Evolutionary conservation across 2,329 filamentous ascomycete species (phyloP), one percentile per base, ranked within the genome.

Genomic region (Drechmeria coniospora): DNA sequence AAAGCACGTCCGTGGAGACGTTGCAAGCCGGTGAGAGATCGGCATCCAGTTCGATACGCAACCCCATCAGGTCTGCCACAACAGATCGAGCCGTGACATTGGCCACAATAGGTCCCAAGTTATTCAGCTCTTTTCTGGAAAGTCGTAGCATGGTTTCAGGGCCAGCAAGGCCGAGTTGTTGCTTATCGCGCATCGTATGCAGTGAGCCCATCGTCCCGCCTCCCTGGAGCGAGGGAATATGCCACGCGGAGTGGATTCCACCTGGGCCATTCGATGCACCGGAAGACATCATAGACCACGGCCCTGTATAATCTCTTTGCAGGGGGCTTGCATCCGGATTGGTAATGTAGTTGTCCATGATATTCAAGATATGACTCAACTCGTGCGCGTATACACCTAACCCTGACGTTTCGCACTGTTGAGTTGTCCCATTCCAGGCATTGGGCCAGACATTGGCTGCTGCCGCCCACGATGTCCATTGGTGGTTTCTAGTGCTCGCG

Each of bases 271-370:
- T 64, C 47, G 67, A 67, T 3, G 53, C 58, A 4, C 63, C 63
- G 1, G 63, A 47, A 13, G 56, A 57, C 34, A 68, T 49, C 63
- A 68, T 68, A 5, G 56, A 60, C 49, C 56, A 68, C 0, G 63
- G 61, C 0, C 64, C 64, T 0, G 62, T 63, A 39, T 62, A 67
- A 1, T 57, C 44, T 14, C 64, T 56, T 4, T 57, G 53, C 23
- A 54, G 41, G 1, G 61, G 62, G 1, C 45, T 37, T 3, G 55
- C 49, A 35, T 59, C 67, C 0, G 63, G 63, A 29, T 68, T 68
- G 36, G 67, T n/a, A n/a, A n/a, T 67, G 38, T 68, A 67, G 39
- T 68, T 68, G 37, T 68, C 64, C 7, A 59, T 57, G 14, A 67
- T 66, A 10, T 56, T 53, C 1, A 68, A 50, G 20, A 68, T 41